Percentiles rank a stretch among this genome's conserved stretches.
Evolutionary conservation across 2,329 filamentous ascomycete species (phyloP).

Genomic region (Alternaria panax): DNA sequence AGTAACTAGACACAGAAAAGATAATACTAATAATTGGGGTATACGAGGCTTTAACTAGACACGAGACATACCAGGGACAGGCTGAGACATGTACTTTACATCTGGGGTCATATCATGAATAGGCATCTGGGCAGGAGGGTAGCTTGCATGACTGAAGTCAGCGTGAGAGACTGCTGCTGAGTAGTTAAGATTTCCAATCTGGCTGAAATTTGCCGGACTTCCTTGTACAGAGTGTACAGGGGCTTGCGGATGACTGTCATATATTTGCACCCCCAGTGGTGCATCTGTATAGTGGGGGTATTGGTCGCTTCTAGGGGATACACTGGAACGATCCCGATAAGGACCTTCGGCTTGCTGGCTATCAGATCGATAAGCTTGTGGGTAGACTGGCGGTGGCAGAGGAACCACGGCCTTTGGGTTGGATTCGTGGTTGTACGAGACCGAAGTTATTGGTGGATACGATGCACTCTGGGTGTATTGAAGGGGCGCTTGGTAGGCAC

Average conservation of each 20-base stretch:
- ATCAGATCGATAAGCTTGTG: slow-evolving; percentile 30
- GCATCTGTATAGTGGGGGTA: slow-evolving; percentile 34
- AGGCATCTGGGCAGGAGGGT: slow-evolving; percentile 46
- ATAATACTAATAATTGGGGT: slow-evolving; percentile 44
- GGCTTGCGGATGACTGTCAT: slow-evolving; percentile 35
- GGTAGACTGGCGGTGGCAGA: slow-evolving; percentile 32
- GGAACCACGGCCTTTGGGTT: slow-evolving; percentile 31
- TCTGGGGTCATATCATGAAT: slow-evolving; percentile 43
- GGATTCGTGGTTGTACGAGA: slow-evolving; percentile 32
- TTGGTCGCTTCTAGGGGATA: slow-evolving; percentile 33
- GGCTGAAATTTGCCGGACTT: slow-evolving; percentile 30
- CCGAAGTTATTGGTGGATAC: slow-evolving; percentile 38
- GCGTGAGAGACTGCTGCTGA: slow-evolving; percentile 34
- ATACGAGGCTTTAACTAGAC: slow-evolving; percentile 47
- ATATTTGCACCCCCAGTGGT: slow-evolving; percentile 30
- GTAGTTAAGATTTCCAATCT: slow-evolving; percentile 30
- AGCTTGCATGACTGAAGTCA: slow-evolving; percentile 40
- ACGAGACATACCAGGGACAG: slow-evolving; percentile 52
- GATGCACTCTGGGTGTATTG: slow-evolving; percentile 32
- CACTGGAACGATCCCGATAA: slow-evolving; percentile 32
- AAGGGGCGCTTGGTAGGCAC: slow-evolving; percentile 28
- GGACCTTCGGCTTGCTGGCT: slow-evolving; percentile 31
- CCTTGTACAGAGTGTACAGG: slow-evolving; percentile 25
- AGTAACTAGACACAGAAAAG: slow-evolving; percentile 24
- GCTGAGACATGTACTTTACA: slow-evolving; percentile 50